Evolutionary conservation across 305 asterid genomes (phyloP).

Genomic region (Lippia alba): DNA sequence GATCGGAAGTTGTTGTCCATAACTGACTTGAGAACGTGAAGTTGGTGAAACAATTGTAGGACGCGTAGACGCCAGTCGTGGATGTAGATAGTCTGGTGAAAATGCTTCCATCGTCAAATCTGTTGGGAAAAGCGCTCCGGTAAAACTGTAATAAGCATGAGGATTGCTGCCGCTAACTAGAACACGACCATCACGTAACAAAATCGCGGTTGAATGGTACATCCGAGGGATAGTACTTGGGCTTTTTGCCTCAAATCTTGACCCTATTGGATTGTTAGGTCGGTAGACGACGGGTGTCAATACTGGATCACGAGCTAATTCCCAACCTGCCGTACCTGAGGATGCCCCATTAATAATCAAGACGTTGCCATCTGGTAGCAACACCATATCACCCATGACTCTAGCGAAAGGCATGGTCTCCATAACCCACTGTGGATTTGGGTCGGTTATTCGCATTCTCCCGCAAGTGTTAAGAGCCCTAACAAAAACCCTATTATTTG

Average conservation of each 20-base stretch:
- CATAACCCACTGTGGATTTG: slow-evolving; percentile 55
- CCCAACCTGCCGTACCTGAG: slow-evolving; percentile 61
- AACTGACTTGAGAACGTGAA: slow-evolving; percentile 28
- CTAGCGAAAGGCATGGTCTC: slow-evolving; percentile 58
- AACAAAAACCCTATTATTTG: slow-evolving; percentile 35
- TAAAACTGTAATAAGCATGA: slow-evolving; percentile 43
- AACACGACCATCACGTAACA: slow-evolving; percentile 55
- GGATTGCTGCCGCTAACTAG: slow-evolving; percentile 66
- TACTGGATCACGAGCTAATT: slow-evolving; percentile 47
- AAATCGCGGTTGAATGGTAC: slow-evolving; percentile 58
- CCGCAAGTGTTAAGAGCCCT: slow-evolving; percentile 55
- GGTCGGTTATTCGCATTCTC: slow-evolving; percentile 48
- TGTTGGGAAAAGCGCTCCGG: slow-evolving; percentile 45
- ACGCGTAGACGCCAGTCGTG: slow-evolving; percentile 22
- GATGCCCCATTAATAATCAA: slow-evolving; percentile 57
- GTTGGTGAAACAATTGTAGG: slow-evolving; percentile 44
- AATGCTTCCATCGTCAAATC: slow-evolving; percentile 51
- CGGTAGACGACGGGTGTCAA: slow-evolving; percentile 48
- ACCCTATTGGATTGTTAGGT: slow-evolving; percentile 34
- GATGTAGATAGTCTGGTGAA: slow-evolving; percentile 55
- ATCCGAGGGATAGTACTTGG: slow-evolving; percentile 47
- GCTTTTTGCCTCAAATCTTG: slow-evolving; percentile 47
- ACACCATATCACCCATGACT: slow-evolving; percentile 36
- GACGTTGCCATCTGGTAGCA: slow-evolving; percentile 57
- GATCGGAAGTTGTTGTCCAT: slow-evolving; percentile 31